phyloP scores from a whole-genome alignment of 2,329 filamentous ascomycete genomes.

The Stemphylium vesicarium region DNA sequence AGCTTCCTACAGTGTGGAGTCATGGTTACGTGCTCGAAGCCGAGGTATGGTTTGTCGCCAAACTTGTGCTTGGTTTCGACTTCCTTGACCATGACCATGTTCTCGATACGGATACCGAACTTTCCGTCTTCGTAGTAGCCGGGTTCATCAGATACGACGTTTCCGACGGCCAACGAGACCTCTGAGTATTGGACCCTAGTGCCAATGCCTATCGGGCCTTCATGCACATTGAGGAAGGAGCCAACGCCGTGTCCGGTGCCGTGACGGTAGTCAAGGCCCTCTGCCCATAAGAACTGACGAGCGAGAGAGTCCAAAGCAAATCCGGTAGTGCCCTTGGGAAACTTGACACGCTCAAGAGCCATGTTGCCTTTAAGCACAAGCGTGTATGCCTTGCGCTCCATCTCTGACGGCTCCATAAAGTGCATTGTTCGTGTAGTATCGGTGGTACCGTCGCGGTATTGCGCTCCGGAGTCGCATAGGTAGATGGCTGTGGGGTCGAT shows the following conservation, averaged over 20 bases:
- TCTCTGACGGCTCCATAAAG: slow-evolving; percentile 81
- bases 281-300: slow-evolving; percentile 89
- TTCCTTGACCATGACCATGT: slow-evolving; percentile 89
- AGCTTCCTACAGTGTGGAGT: slow-evolving; percentile 91
- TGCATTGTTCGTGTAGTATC: slow-evolving; percentile 94
- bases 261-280: slow-evolving; percentile 93
- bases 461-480: slow-evolving; percentile 95
- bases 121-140: slow-evolving; percentile 96
- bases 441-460: slow-evolving; percentile 93
- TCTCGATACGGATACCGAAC: slow-evolving; percentile 96
- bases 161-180: slow-evolving; percentile 86
- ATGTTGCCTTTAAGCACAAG: slow-evolving; percentile 95
- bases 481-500: slow-evolving; percentile 89
- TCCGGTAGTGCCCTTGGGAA: slow-evolving; percentile 93
- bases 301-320: slow-evolving; percentile 89
- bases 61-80: slow-evolving; percentile 87
- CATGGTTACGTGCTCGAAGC: slow-evolving; percentile 98
- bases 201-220: slow-evolving; percentile 95
- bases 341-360: slow-evolving; percentile 81
- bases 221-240: slow-evolving; percentile 94
- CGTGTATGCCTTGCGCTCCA: slow-evolving; percentile 89
- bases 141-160: slow-evolving; percentile 94
- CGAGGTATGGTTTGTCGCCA: slow-evolving; percentile 90
- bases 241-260: slow-evolving; percentile 96
- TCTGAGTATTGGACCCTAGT: slow-evolving; percentile 91